A percentile compares a stretch with the other conserved stretches of the same genome.
Evolutionary conservation across 2,329 filamentous ascomycete species (phyloP).

Genomic region (Fusarium torulosum): DNA sequence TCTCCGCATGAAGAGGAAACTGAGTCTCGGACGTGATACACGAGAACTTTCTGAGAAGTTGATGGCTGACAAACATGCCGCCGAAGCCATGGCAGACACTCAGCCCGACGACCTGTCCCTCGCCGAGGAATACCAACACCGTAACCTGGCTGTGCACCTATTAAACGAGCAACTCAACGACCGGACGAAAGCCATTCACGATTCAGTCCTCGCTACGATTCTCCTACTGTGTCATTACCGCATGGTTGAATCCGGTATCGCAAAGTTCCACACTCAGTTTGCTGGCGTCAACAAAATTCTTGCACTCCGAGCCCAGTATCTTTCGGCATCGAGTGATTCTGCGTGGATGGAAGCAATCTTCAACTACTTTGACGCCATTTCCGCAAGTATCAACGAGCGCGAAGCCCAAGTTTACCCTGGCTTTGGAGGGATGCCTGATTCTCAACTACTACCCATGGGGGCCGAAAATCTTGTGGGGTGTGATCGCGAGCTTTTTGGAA

Average conservation of each 20-base stretch:
- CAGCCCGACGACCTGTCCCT: conserved; percentile 73
- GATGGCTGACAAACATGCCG: conserved; percentile 60
- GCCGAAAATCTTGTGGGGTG: conserved; percentile 90
- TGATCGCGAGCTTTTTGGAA: conserved; percentile 86
- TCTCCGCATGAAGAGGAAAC: conserved; percentile 82
- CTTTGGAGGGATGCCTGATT: conserved; percentile 69
- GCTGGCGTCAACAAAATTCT: conserved; percentile 93
- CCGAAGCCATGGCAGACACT: conserved; percentile 60
- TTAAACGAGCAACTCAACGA: conserved; percentile 88
- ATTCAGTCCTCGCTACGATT: conserved; percentile 88
- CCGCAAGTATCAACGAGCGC: conserved; percentile 90
- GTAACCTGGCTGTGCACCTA: conserved; percentile 81
- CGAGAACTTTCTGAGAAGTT: conserved; percentile 63
- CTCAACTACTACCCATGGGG: conserved; percentile 67
- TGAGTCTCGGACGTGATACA: conserved; percentile 70
- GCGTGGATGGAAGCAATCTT: conserved; percentile 95
- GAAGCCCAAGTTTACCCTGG: conserved; percentile 82
- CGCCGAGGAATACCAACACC: conserved; percentile 86
- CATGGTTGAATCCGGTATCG: conserved; percentile 92
- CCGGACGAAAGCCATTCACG: conserved; percentile 78
- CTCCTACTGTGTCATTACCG: conserved; percentile 91
- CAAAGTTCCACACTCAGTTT: conserved; percentile 93
- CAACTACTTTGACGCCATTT: conserved; percentile 94
- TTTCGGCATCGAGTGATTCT: conserved; percentile 71
- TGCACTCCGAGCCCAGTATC: conserved; percentile 71